Evolutionary conservation across 176 grass and related monocot genomes (phyloP).

Genomic region (Carex littledalei): DNA sequence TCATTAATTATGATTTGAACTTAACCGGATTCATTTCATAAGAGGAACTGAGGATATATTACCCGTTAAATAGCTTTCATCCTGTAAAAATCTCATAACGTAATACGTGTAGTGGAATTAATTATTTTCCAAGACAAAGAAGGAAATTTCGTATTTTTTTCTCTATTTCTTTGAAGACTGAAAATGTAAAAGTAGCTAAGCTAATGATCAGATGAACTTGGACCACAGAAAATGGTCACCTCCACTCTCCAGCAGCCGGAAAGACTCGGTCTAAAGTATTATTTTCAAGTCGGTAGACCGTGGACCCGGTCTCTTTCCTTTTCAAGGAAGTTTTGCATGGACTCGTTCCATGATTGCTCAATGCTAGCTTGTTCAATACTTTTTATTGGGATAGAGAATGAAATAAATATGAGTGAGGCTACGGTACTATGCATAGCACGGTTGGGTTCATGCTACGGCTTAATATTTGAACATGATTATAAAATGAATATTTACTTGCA

Average conservation of each 20-base stretch:
- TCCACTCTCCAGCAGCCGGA: not conserved
- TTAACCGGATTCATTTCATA: not conserved
- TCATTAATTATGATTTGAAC: not conserved
- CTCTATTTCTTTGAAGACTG: not conserved
- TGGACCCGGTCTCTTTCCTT: not conserved
- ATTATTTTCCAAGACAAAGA: not conserved
- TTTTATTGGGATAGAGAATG: no score
- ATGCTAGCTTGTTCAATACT: not conserved
- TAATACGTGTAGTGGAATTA: not conserved
- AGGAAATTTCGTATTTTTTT: not conserved
- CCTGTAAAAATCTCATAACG: no score
- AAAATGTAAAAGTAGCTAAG: not conserved
- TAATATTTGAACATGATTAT: no score
- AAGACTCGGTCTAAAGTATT: not conserved
- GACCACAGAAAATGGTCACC: slow-evolving; percentile 5
- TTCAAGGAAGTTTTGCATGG: not conserved
- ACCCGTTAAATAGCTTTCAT: not conserved
- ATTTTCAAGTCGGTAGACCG: slow-evolving; percentile 10
- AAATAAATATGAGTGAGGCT: no score
- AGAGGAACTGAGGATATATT: not conserved
- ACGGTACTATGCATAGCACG: no score
- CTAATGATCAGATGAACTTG: not conserved
- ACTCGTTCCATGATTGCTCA: not conserved
- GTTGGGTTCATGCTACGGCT: no score
- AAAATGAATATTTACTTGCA: no score